Evolutionary conservation across 2,329 filamentous ascomycete species (phyloP), one percentile per base, ranked within the genome.

Genomic region (Neophaeococcomyces aloes): DNA sequence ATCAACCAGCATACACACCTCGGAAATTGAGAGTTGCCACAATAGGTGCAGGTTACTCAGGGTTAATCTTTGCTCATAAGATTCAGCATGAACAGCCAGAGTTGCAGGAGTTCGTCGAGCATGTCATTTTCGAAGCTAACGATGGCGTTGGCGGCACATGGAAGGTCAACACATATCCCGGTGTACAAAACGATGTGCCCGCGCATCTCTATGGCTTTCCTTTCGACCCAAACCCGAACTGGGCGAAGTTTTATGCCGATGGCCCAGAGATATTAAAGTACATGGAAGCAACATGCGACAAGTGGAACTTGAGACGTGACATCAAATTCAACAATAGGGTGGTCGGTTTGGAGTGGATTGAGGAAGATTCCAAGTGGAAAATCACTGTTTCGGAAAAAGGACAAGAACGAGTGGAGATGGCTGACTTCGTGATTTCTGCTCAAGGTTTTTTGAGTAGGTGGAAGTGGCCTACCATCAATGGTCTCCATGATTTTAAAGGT

Each of bases 151-250:
- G 65, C 6, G 65, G 65, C 4, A 68, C 65, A 0, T 63, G 60
- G 61, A 51, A 63, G 3, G 65, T 64, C 36, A 68, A 68, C 37
- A 54, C 54, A 1, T 67, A 66, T 46, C 65, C 64, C 0, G 66
- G 66, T 4, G 13, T 51, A 7, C 42, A 45, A 32, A 85, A 81
- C 52, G 79, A 84, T 57, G 75, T 85, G 11, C 78, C 81, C 0
- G 74, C 79, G 0, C 78, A 83, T 57, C 25, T 35, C 14, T 32
- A 53, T 43, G 46, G 48, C 34, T 53, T 48, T 27, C 45, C 52
- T 13, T 69, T 65, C 46, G 62, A 64, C 8, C 65, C 65, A 2
- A 68, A 68, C 27, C 64, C 63, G 2, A 56, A 66, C 32, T 69
- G 65, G 65, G 58, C 57, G 0, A 57, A 62, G 4, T 63, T 66